A percentile compares a stretch with the other conserved stretches of the same genome.
These are phyloP conservation scores for Citrus trifoliata DNA, from an alignment of 345 rosid genomes.

Conservation along the genomic window DNA sequence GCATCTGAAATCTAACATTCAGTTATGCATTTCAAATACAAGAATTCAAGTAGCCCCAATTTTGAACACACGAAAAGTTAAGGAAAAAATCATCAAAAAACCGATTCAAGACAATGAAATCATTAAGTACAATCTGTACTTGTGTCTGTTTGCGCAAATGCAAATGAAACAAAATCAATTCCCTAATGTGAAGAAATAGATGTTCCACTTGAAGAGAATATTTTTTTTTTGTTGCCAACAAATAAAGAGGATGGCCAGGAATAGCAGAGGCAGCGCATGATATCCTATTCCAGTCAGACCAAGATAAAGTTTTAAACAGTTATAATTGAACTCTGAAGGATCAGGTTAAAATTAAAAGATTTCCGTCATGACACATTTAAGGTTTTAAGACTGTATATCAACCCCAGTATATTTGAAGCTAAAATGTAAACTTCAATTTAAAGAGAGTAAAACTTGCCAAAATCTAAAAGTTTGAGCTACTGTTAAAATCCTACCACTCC, in stretches of 20 bases:
- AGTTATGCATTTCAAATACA: slow-evolving; percentile 27
- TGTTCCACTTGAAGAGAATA: background rate
- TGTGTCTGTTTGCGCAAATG: background rate
- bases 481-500: background rate
- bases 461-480: no score
- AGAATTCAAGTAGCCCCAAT: slow-evolving; percentile 6
- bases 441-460: no score
- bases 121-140: background rate
- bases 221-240: background rate
- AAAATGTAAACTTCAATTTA: background rate
- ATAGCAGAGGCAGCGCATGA: background rate
- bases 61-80: background rate
- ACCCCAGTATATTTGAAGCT: background rate
- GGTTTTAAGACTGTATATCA: background rate
- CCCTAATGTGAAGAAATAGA: background rate
- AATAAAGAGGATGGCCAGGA: background rate
- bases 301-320: background rate
- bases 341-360: background rate
- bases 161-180: background rate
- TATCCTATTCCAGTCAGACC: background rate
- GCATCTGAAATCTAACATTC: slow-evolving; percentile 61
- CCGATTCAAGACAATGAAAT: background rate
- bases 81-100: background rate
- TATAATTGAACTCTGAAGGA: background rate
- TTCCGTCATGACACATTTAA: background rate